phyloP scores from a whole-genome alignment of 2,329 filamentous ascomycete species.

The Phaeosphaeria sp. region DNA sequence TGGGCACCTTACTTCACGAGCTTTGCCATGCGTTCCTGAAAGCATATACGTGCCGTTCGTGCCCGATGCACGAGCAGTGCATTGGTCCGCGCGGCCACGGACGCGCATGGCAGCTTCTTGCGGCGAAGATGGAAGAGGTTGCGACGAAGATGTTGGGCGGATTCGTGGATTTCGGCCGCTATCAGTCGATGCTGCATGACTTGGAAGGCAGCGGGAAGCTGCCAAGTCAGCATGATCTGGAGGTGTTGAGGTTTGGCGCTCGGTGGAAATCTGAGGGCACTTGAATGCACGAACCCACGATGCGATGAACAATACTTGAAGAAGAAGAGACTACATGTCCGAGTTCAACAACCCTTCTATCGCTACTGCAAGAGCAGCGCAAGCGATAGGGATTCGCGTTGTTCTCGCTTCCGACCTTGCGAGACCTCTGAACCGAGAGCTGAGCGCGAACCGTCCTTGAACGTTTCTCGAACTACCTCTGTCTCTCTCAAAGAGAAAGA shows the following conservation, averaged over 20 bases:
- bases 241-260: conserved; percentile 4
- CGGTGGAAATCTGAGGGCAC: not conserved
- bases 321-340: not conserved
- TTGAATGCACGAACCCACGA: not conserved
- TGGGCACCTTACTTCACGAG: conserved; percentile 26
- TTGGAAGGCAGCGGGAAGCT: conserved; percentile 8
- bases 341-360: conserved; percentile 3
- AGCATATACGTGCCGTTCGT: conserved; percentile 19
- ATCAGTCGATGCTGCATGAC: conserved; percentile 17
- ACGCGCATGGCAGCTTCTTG: conserved; percentile 25
- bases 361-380: conserved; percentile 2
- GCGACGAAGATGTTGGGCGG: conserved; percentile 17
- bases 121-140: conserved; percentile 23
- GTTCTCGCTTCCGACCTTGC: not conserved
- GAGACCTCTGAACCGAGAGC: not conserved
- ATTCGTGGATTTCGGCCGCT: conserved; percentile 19
- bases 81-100: conserved; percentile 18
- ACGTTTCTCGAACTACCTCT: not conserved
- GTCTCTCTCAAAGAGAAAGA: not conserved
- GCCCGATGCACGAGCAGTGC: conserved; percentile 12
- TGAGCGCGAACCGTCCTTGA: not conserved
- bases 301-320: not conserved
- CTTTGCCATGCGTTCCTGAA: conserved; percentile 24
- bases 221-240: conserved; percentile 24
- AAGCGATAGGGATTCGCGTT: not conserved